Conservation (phyloP, 2,329 filamentous ascomycete genomes). For the Colletotrichum echinochloae region DNA sequence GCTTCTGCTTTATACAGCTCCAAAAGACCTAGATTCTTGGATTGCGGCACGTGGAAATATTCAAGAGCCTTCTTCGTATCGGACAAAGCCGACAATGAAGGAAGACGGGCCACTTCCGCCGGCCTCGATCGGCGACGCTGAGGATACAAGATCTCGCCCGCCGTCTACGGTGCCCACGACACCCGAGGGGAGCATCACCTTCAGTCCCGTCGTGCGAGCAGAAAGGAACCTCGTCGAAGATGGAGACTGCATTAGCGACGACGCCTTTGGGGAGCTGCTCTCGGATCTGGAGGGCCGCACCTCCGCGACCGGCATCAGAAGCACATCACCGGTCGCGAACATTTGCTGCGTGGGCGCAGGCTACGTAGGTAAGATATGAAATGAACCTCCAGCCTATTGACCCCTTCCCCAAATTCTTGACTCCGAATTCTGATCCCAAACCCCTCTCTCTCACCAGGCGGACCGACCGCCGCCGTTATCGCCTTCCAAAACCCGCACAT, state of each 20-base stretch:
- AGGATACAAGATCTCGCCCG: neutral
- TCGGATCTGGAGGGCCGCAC: neutral
- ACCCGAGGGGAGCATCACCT: conserved; percentile 56
- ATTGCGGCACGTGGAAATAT: neutral
- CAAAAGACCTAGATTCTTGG: neutral
- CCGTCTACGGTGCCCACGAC: conserved; percentile 60
- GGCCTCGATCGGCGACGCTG: conserved; percentile 1
- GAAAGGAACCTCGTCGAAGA: conserved; percentile 3
- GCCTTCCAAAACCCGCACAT: conserved; percentile 79
- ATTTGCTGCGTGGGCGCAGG: conserved; percentile 82
- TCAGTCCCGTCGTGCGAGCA: conserved; percentile 55
- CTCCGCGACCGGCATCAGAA: neutral
- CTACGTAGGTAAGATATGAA: conserved; percentile 72
- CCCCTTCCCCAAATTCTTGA: too few species aligned
- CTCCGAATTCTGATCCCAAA: neutral
- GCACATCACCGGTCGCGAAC: conserved; percentile 56
- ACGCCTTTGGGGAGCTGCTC: conserved; percentile 21
- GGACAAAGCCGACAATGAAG: neutral
- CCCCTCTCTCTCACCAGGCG: conserved; percentile 68
- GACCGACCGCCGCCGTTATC: conserved; percentile 80
- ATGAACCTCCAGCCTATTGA: neutral
- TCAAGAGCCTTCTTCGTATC: neutral
- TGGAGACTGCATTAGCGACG: conserved; percentile 41
- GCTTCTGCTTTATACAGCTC: neutral
- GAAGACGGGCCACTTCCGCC: neutral